Conservation (phyloP, 225 moss, liverwort and hornwort species). For the Pseudisothecium myosuroides region DNA sequence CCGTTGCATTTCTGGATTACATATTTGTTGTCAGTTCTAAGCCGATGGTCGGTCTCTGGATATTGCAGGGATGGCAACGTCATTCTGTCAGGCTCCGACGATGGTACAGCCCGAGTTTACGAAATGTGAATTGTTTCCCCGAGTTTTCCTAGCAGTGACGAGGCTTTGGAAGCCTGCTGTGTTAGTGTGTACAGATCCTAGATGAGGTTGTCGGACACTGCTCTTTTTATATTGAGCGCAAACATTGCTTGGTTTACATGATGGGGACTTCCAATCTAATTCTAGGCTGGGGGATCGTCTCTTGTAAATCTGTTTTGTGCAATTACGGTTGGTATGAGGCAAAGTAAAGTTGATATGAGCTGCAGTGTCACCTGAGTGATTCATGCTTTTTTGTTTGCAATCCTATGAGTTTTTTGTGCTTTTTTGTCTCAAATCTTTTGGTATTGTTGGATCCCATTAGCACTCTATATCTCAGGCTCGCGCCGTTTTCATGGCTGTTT, state of each 20-base stretch:
- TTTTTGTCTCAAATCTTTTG: background rate
- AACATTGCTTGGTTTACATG: background rate
- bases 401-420: background rate
- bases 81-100: constrained; percentile 40
- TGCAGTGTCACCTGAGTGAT: background rate
- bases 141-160: background rate
- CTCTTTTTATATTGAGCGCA: background rate
- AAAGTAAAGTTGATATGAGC: background rate
- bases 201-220: background rate
- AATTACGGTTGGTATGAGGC: background rate
- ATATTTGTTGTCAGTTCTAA: background rate
- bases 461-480: background rate
- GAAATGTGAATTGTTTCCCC: constrained; percentile 10
- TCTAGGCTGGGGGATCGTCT: background rate
- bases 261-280: background rate
- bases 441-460: background rate
- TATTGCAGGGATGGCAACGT: constrained; percentile 24
- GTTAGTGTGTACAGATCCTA: constrained; percentile 9
- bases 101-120: constrained; percentile 32
- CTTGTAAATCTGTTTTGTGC: background rate
- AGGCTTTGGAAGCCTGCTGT: background rate
- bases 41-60: background rate
- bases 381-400: background rate
- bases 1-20: background rate
- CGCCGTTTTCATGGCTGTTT: background rate